These are phyloP conservation scores for Vaccinium vitisidaea DNA, from an alignment of 148 eudicot species.

Conservation along the genomic window DNA sequence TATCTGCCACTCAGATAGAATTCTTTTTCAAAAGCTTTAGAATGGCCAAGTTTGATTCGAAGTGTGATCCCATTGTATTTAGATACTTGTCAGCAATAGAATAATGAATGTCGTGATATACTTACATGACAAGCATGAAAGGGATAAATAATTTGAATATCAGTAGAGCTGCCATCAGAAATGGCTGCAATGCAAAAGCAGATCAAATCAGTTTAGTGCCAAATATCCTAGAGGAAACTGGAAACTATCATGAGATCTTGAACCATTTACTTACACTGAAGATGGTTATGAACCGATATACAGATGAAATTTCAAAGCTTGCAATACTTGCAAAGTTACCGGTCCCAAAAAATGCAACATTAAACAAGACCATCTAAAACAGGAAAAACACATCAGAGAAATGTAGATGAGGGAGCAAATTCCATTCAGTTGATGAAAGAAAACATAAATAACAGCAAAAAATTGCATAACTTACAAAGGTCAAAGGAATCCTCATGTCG, in stretches of 20 bases:
- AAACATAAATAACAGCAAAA: neutral
- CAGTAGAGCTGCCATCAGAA: constrained; percentile 93
- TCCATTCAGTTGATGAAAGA: neutral
- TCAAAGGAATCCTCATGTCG: constrained; percentile 78
- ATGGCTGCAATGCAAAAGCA: constrained; percentile 65
- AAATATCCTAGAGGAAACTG: neutral
- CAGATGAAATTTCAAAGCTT: constrained; percentile 97
- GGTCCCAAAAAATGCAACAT: constrained; percentile 95
- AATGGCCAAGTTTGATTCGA: neutral
- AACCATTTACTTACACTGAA: constrained; percentile 68
- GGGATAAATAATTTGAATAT: constrained; percentile 89
- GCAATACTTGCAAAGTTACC: constrained; percentile 98
- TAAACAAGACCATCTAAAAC: constrained; percentile 82
- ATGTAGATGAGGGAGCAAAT: neutral
- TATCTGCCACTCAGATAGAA: neutral
- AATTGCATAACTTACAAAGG: constrained; percentile 61
- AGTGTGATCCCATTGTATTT: neutral
- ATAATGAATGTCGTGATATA: constrained; percentile 14
- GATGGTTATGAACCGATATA: constrained; percentile 91
- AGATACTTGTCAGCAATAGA: neutral
- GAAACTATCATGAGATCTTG: neutral
- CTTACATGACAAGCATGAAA: constrained; percentile 97
- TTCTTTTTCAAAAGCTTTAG: neutral
- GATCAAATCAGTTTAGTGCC: constrained; percentile 25
- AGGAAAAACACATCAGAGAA: constrained; percentile 13